Conservation (phyloP, 176 grass and related monocot species). For the barley (Hordeum vulgare) region DNA sequence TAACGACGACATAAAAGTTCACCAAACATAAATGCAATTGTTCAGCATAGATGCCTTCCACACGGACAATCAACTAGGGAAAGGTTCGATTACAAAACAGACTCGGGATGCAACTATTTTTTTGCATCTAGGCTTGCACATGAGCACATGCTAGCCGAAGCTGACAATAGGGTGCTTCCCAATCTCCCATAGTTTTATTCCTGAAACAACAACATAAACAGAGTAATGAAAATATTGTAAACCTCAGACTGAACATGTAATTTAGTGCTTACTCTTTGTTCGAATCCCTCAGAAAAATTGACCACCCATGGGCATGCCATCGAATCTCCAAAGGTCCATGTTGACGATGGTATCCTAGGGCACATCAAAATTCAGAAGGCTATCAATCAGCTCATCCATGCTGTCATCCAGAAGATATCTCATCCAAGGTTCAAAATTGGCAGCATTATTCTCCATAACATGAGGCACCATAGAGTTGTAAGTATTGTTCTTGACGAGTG, state of each 20-base stretch:
- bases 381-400: neutral
- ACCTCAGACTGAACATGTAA: too few species aligned
- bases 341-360: constrained; percentile 31
- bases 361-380: constrained; percentile 40
- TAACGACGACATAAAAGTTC: neutral
- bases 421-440: neutral
- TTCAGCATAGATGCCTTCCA: constrained; percentile 23
- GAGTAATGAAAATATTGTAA: too few species aligned
- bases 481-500: neutral
- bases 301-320: constrained; percentile 31
- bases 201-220: too few species aligned
- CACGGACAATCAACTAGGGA: constrained; percentile 7
- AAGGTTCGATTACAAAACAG: neutral
- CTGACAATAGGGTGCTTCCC: constrained; percentile 29
- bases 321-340: constrained; percentile 87
- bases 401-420: neutral
- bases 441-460: constrained; percentile 9
- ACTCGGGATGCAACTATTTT: constrained; percentile 34
- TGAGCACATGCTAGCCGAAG: constrained; percentile 21
- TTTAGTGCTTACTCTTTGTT: too few species aligned
- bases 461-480: neutral
- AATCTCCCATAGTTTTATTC: constrained; percentile 27
- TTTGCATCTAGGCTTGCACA: constrained; percentile 30
- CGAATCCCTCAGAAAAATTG: too few species aligned
- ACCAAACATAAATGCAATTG: neutral